Conservation (phyloP, 2,329 filamentous ascomycete genomes). For the Stenocarpella maydis region DNA sequence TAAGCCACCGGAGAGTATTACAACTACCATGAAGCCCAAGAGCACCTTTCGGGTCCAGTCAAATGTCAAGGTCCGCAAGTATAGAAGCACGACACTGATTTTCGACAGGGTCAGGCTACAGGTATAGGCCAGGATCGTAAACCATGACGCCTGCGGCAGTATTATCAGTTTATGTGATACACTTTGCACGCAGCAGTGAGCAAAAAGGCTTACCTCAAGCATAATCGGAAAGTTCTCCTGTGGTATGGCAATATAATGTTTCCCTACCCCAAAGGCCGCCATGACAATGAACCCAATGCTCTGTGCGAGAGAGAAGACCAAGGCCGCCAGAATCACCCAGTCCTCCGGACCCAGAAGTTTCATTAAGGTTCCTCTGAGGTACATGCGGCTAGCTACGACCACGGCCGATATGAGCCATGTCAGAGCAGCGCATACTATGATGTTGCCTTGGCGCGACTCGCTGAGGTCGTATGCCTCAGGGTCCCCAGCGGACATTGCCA, state of each 20-base stretch:
- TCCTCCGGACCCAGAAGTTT: slow-evolving; percentile 46
- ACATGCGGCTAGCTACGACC: slow-evolving; percentile 43
- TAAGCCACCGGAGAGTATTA: slow-evolving; percentile 35
- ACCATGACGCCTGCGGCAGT: slow-evolving; percentile 31
- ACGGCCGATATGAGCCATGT: slow-evolving; percentile 41
- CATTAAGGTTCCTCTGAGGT: slow-evolving; percentile 43
- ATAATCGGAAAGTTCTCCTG: not conserved
- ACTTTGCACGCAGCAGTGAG: not conserved
- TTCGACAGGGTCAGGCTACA: slow-evolving; percentile 39
- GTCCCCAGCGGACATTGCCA: slow-evolving; percentile 30
- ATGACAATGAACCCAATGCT: slow-evolving; percentile 25
- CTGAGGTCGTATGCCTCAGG: slow-evolving; percentile 23
- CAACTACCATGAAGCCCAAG: slow-evolving; percentile 34
- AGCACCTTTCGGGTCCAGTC: slow-evolving; percentile 38
- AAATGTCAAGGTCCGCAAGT: slow-evolving; percentile 40
- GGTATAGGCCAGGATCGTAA: slow-evolving; percentile 39
- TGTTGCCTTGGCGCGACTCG: slow-evolving; percentile 27
- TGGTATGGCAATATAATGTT: slow-evolving; percentile 9
- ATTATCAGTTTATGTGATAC: too few species aligned
- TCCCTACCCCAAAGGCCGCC: slow-evolving; percentile 25
- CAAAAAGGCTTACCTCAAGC: slow-evolving; percentile 15
- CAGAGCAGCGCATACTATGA: slow-evolving; percentile 31
- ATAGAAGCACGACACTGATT: slow-evolving; percentile 41
- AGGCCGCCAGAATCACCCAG: slow-evolving; percentile 44
- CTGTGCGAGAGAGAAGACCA: slow-evolving; percentile 38